Base-by-base conservation (phyloP, 2,329 filamentous ascomycete species). In the Esteya vermicola region DNA sequence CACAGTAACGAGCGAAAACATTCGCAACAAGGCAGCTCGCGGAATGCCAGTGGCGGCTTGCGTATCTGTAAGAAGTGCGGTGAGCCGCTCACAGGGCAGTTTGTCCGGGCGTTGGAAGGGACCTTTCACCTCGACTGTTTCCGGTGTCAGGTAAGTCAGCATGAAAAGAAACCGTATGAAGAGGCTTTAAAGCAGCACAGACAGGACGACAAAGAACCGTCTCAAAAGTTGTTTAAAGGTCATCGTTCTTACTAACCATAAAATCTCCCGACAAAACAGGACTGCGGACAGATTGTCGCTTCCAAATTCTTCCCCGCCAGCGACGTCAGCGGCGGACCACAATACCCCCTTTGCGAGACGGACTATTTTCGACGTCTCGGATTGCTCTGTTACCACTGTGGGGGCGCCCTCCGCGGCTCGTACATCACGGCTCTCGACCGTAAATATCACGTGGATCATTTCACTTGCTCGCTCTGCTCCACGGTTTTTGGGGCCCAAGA, bases 391-490 rank as follows among this genome's bases (percentile, higher is more conserved):
- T 83, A 83, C 58, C 80, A 91, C 47, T 98, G 91, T 57, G 85
- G 86, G 48, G 85, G 86, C 43, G 91, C 91, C 36, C 72, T 98
- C 18, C 81, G 91, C 46, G 91, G 91, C 35, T 96, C 91, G 5
- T 98, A 98, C 62, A 98, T 98, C 54, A 98, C 91, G 14, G 91
- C 91, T 4, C 72, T 98, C 40, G 91, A 98, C 51, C 84, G 85
- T 52, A 98, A 98, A 64, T 98, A 98, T 60, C 91, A 95, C 60
- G 93, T 98, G 49, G 89, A 96, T 58, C 91, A 98, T 62, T 98
- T 98, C 55, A 98, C 91, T 28, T 98, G 91, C 62, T 96, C 88
- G 10, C 78, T 95, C 25, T 98, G 91, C 56, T 83, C 88, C 5
- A 96, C 91, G 2, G 82, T 96, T n/a, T 98, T 98, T 56, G 91